Evolutionary conservation across 805 yeast genomes (phyloP).

Genomic region (Candida dajiaensis): DNA sequence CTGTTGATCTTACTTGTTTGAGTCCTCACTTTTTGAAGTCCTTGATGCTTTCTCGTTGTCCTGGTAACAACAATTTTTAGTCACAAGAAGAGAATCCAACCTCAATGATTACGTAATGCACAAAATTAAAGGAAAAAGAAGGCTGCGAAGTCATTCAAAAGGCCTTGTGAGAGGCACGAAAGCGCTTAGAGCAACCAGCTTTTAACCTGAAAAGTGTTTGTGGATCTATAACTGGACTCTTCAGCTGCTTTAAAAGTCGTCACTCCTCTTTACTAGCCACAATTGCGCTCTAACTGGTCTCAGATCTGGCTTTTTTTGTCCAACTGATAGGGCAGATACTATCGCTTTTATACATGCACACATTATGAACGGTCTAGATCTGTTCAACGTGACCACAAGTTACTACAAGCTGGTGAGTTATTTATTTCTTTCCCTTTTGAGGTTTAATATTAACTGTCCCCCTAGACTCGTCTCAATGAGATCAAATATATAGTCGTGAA

Average conservation of each 20-base stretch:
- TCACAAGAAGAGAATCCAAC: too few species aligned
- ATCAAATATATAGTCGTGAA: constrained; percentile 16
- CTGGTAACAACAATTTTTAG: not conserved
- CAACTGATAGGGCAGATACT: not conserved
- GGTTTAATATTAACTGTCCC: not conserved
- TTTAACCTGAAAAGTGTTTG: not conserved
- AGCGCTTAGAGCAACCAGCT: not conserved
- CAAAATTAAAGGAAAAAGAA: not conserved
- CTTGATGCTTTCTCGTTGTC: not conserved
- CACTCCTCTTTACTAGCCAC: not conserved
- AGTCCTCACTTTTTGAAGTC: too few species aligned
- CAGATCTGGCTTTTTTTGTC: not conserved
- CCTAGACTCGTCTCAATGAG: constrained; percentile 10
- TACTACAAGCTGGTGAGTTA: constrained; percentile 20
- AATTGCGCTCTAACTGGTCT: not conserved
- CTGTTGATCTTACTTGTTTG: too few species aligned
- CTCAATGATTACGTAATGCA: not conserved
- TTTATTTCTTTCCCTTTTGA: not conserved
- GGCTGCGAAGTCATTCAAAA: not conserved
- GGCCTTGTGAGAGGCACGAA: not conserved
- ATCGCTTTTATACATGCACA: not conserved
- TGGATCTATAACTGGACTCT: not conserved
- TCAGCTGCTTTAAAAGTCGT: not conserved
- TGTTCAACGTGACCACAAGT: constrained; percentile 14
- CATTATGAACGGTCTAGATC: constrained; percentile 10